Conservation (phyloP, 768 basidiomycete species). For the Termitomyces sp. region DNA sequence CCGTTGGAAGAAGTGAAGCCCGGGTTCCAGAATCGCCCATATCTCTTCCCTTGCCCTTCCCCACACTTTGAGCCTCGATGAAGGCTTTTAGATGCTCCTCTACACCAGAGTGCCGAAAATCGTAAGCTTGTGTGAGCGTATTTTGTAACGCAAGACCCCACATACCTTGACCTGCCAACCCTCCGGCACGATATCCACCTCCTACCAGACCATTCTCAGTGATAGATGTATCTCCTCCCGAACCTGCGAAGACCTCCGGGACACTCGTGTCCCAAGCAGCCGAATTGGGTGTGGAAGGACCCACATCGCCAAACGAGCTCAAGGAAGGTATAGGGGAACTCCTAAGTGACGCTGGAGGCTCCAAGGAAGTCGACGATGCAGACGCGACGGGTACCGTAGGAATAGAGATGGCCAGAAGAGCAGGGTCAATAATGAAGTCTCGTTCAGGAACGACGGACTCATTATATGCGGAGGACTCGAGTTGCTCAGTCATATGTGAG, state of each 20-base stretch:
- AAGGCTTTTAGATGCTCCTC: conserved; percentile 10
- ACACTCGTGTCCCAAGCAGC: conserved; percentile 33
- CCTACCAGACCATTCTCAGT: conserved; percentile 11
- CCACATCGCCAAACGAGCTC: conserved; percentile 32
- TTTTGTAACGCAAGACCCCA: conserved; percentile 20
- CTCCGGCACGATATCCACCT: not conserved
- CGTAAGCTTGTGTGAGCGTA: conserved; percentile 14
- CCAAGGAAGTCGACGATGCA: not conserved
- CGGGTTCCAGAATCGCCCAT: not conserved
- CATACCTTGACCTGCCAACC: conserved; percentile 27
- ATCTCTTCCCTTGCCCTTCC: conserved; percentile 29
- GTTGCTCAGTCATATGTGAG: not conserved
- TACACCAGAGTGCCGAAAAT: conserved; percentile 6
- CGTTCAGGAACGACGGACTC: not conserved
- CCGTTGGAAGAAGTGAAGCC: not conserved
- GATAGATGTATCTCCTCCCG: not conserved
- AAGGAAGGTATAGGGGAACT: conserved; percentile 28
- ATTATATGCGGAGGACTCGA: not conserved
- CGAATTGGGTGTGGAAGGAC: conserved; percentile 37
- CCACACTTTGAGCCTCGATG: conserved; percentile 1
- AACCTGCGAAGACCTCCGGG: conserved; percentile 29
- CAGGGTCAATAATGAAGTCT: conserved; percentile 31
- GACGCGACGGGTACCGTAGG: conserved; percentile 8
- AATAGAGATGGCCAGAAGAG: conserved; percentile 29
- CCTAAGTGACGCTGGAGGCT: conserved; percentile 16